Evolutionary conservation across 768 basidiomycete species (phyloP), one percentile per base, ranked within the genome.

Genomic region (Auricularia sp.): DNA sequence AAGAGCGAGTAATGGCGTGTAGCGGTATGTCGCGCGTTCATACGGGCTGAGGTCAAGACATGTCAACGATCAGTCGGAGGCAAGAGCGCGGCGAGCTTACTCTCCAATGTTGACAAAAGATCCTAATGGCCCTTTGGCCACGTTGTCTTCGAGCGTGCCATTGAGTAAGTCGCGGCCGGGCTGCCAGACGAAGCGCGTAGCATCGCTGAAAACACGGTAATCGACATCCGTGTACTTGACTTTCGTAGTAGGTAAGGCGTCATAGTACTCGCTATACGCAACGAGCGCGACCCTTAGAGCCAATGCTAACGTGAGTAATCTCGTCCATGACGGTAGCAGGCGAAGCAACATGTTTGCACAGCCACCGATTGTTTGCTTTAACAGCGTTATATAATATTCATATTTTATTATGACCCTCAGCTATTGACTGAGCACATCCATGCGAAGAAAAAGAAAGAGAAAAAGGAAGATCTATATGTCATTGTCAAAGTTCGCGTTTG

Each of bases 211-310:
- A 69, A 99, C 96, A 44, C 86, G 83, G 75, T 98, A 98, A 76
- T 99, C 97, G 68, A 98, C 82, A 75, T 99, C 97, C n/a, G 97
- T 98, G 73, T 98, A 99, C 75, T 95, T 95, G 29, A 98, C 86
- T 35, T 59, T 59, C 10, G 56, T 59, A 36, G 85, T 74, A 1
- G 90, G 91, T 69, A 78, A 85, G 16, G 83, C 83, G 70, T 97
- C 94, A 66, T 94, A 93, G 85, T 90, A 93, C 77, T 91, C 90
- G 71, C 92, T 93, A 73, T 94, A 96, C 3, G 87, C 72, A 65
- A 96, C 87, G 54, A 96, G 83, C 4, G 73, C 79, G 37, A 90
- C 73, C 65, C 92, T 85, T 62, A 95, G 72, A 47, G 81, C n/a
- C 24, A 78, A 74, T 1, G 90, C 84, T 29, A 78, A 68, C 21